Base-by-base conservation (phyloP, 73 alveolate genomes). In the Uronychia binucleata region DNA sequence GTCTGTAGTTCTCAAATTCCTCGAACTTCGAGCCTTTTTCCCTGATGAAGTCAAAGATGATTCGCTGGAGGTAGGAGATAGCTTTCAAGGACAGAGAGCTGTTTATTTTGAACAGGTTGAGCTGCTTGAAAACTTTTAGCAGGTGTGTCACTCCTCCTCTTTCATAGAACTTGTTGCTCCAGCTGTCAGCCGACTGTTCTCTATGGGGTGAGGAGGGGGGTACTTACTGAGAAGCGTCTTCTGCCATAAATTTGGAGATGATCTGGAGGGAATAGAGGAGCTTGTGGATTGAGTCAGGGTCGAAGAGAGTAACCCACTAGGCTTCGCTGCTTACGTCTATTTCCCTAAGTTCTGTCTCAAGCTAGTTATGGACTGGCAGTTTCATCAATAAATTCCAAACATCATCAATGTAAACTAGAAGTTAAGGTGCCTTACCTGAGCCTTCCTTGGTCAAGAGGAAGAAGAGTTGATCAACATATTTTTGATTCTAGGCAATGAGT, bases 371-470 rank as follows among this genome's bases (percentile, higher is more conserved):
- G 28, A 84, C 88, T 32, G 97, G 97, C 0, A 92, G 87, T 79
- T 91, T 82, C 74, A 32, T 46, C 31, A 92, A 79, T 59, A 92
- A 84, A 29, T 92, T 85, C 97, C 97, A 92, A 0, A 94, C 80
- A 25, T 87, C 79, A 27, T 92, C 95, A 78, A 88, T 77, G 86
- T 90, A 58, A 32, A 74, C 67, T 46, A 46, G 19, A 19, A 46
- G 5, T 46, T 46, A 46, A 46, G 19, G 67, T 46, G 5, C 19
- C 67, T 46, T 46, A 46, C 67, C n/a, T 1, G 76, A 80, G 0
- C 59, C 93, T 25, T 88, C 82, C 14, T 58, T 59, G 34, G 80
- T 28, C 74, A 92, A 57, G 0, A 92, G 82, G 33, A 27, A 75
- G 83, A 90, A 90, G 57, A 90, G 33, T 28, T 26, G 8, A 33